Conservation (phyloP, 306 rosid genomes). For the Vachellia collinsii region DNA sequence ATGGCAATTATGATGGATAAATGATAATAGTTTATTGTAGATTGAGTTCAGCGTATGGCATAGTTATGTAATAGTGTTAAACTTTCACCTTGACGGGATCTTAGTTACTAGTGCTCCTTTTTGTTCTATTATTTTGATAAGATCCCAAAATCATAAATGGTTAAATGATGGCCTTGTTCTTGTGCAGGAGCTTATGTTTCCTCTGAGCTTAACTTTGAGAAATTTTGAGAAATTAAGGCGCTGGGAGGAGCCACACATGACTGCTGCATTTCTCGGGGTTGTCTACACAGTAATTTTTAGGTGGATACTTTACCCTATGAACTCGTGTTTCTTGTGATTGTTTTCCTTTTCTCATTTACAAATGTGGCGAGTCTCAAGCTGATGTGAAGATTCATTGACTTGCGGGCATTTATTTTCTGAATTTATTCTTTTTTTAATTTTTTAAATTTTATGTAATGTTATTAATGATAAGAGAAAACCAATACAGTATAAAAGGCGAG, state of each 20-base stretch:
- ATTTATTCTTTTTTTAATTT: background rate
- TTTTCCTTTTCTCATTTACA: conserved; percentile 19
- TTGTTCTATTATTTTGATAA: conserved; percentile 28
- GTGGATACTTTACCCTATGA: conserved; percentile 44
- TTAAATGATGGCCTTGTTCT: conserved; percentile 32
- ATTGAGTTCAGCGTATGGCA: conserved; percentile 23
- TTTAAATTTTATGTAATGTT: background rate
- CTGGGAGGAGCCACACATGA: conserved; percentile 93
- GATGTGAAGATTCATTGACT: conserved; percentile 25
- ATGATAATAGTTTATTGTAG: conserved; percentile 16
- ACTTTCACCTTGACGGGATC: conserved; percentile 20
- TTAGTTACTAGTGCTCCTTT: background rate
- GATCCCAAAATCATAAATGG: conserved; percentile 6
- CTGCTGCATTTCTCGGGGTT: conserved; percentile 72
- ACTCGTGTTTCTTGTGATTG: conserved; percentile 9
- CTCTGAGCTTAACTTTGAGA: conserved; percentile 57
- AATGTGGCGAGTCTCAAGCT: conserved; percentile 4
- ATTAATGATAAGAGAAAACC: background rate
- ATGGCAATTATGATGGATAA: background rate
- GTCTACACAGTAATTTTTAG: conserved; percentile 74
- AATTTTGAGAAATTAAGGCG: conserved; percentile 76
- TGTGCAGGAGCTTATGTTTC: conserved; percentile 85
- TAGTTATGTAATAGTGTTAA: background rate
- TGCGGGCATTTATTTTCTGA: background rate
- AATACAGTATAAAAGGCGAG: background rate